A percentile compares a stretch with the other conserved stretches of the same genome.
phyloP scores from a whole-genome alignment of 2,329 filamentous ascomycete genomes.

The Endoconidiophora laricicola region DNA sequence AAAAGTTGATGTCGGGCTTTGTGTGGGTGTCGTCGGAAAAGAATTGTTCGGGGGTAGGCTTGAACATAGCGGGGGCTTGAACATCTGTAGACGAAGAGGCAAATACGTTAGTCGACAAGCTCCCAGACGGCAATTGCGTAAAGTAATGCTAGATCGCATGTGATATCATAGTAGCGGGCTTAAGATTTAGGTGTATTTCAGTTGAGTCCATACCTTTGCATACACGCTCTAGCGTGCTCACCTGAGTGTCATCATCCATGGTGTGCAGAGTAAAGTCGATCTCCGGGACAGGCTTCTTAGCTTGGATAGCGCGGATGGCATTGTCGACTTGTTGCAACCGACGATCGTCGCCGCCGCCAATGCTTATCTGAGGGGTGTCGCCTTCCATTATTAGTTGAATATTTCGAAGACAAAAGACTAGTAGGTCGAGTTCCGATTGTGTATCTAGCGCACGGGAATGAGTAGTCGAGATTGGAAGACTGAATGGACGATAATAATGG shows the following conservation, averaged over 20 bases:
- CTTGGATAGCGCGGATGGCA: conserved; percentile 76
- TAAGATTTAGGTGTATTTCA: not conserved
- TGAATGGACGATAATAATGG: not conserved
- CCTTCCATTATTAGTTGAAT: conserved; percentile 27
- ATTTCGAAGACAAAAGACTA: not conserved
- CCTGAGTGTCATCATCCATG: conserved; percentile 93
- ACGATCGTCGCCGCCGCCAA: conserved; percentile 25
- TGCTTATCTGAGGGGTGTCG: conserved; percentile 23
- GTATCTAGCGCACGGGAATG: not conserved
- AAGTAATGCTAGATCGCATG: not conserved
- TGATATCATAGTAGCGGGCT: not conserved
- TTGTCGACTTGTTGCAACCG: conserved; percentile 59
- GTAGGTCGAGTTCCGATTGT: not conserved
- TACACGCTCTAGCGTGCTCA: conserved; percentile 88
- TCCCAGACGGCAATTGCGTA: not conserved
- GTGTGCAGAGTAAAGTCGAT: conserved; percentile 98
- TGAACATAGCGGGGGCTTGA: conserved; percentile 86
- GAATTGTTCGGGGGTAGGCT: conserved; percentile 88
- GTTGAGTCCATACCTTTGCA: conserved; percentile 65
- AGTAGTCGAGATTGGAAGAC: conserved; percentile 1
- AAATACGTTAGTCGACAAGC: conserved; percentile 13
- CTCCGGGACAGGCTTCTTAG: conserved; percentile 91
- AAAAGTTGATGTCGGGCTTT: conserved; percentile 83
- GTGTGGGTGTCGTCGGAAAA: conserved; percentile 69
- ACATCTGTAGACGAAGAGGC: conserved; percentile 49